Evolutionary conservation across 441 rosid genomes (phyloP).

Genomic region (Populus hybrid): DNA sequence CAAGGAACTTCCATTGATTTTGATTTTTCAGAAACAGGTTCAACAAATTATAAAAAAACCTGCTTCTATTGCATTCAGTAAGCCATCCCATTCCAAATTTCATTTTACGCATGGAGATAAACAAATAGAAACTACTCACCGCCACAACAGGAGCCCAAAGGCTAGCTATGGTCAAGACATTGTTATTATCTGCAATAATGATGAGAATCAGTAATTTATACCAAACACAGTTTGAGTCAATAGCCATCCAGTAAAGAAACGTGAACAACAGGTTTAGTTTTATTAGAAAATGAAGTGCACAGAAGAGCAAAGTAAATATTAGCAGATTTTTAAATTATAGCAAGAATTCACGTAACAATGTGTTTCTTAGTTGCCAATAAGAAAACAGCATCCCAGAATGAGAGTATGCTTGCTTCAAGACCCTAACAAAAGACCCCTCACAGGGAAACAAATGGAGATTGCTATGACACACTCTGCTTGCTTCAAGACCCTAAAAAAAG

Average conservation of each 20-base stretch:
- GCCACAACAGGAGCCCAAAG: conserved; percentile 99
- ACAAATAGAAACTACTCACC: conserved; percentile 51
- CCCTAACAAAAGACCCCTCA: no score
- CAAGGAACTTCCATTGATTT: neutral
- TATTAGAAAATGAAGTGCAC: neutral
- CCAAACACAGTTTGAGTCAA: neutral
- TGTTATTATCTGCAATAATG: conserved; percentile 70
- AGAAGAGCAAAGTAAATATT: neutral
- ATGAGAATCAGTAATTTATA: conserved; percentile 17
- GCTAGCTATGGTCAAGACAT: conserved; percentile 77
- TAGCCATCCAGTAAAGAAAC: neutral
- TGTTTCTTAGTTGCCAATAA: neutral
- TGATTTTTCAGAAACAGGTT: neutral
- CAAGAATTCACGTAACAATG: neutral
- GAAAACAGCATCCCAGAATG: neutral
- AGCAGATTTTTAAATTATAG: neutral
- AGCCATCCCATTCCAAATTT: conserved; percentile 11
- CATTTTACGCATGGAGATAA: neutral
- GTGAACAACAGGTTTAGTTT: neutral
- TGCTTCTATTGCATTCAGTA: neutral
- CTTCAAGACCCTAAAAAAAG: no score
- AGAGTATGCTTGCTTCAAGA: neutral
- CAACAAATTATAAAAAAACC: neutral
- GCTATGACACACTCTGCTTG: no score
- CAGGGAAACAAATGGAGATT: no score